Evolutionary conservation across 2,329 filamentous ascomycete species (phyloP).

Genomic region (Ascocoryne sarcoides): DNA sequence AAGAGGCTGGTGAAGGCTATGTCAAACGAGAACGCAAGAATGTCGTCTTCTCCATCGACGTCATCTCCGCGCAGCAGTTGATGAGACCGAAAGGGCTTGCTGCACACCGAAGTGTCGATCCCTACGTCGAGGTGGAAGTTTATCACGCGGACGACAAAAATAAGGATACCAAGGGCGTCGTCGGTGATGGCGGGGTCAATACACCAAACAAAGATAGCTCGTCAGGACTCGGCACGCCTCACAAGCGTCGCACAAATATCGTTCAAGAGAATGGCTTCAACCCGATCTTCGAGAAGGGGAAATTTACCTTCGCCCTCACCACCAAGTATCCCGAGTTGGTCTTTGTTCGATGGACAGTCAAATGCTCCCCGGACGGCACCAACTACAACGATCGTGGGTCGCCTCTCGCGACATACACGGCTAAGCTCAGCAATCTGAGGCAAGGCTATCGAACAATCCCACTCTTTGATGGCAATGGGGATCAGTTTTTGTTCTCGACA

Average conservation of each 20-base stretch:
- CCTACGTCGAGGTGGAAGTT: constrained; percentile 91
- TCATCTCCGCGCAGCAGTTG: constrained; percentile 91
- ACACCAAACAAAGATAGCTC: constrained; percentile 54
- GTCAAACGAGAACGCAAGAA: constrained; percentile 71
- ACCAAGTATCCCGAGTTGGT: constrained; percentile 94
- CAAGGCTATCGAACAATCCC: constrained; percentile 90
- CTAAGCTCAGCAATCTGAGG: constrained; percentile 81
- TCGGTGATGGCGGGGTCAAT: constrained; percentile 56
- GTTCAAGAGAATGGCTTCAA: constrained; percentile 89
- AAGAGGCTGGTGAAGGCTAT: constrained; percentile 41
- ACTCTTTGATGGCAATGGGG: constrained; percentile 77
- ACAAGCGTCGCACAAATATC: constrained; percentile 71
- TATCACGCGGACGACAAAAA: constrained; percentile 90
- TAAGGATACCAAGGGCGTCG: constrained; percentile 71
- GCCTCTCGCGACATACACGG: constrained; percentile 80
- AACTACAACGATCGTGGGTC: constrained; percentile 54
- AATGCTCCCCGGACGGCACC: constrained; percentile 71
- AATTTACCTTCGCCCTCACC: constrained; percentile 70
- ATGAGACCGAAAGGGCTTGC: constrained; percentile 70
- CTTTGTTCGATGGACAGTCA: constrained; percentile 88
- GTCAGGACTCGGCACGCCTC: constrained; percentile 61
- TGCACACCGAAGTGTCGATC: constrained; percentile 71
- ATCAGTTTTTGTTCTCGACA: constrained; percentile 90
- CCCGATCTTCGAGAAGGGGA: constrained; percentile 74
- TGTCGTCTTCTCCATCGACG: constrained; percentile 75